Base-by-base conservation (phyloP, 768 basidiomycete species). In the Kwoniella europaea region DNA sequence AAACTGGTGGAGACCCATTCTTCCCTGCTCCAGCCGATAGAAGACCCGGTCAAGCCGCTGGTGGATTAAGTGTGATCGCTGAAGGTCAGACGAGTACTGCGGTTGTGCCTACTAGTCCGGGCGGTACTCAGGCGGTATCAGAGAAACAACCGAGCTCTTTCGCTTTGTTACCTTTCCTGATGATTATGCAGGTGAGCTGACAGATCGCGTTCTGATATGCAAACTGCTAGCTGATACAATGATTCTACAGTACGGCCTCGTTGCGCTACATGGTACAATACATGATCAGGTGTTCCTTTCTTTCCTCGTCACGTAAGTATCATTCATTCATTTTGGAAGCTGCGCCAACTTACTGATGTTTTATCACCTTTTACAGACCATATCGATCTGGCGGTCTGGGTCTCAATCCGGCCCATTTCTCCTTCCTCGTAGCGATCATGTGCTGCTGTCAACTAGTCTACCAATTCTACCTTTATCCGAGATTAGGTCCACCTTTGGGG, bases 261-360 rank as follows among this genome's bases (percentile, higher is more conserved):
- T 98, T 72, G 94, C 94, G 4, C 83, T 98, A 61, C 94, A 97
- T 80, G 89, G 89, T 43, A 82, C 81, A 16, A 93, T 91, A 1
- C 94, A 95, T 77, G 92, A 95, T 85, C 93, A 96, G 83, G 84
- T 94, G 35, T 92, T 97, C 86, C 88, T 95, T 82, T 92, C 92
- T 2, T 96, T 95, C 84, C 89, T 95, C 27, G 92, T 94, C 61
- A 90, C 91, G 91, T 92, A 78, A 85, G 91, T 87, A 0, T 27
- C 52, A 70, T 68, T 54, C 35, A 35, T 52, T n/a, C 12, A 10
- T 44, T 56, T 0, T 56, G 18, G 16, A 63, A 22, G 42, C 10
- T 35, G 35, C 0, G 35, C 35, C 35, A 35, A 35, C 35, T 35
- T 35, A 35, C 35, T 18, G 22, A 44, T 67, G 22, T 59, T 35